Evolutionary conservation across 805 yeast genomes (phyloP).

Genomic region (Kodamaea hsintzibuensis): DNA sequence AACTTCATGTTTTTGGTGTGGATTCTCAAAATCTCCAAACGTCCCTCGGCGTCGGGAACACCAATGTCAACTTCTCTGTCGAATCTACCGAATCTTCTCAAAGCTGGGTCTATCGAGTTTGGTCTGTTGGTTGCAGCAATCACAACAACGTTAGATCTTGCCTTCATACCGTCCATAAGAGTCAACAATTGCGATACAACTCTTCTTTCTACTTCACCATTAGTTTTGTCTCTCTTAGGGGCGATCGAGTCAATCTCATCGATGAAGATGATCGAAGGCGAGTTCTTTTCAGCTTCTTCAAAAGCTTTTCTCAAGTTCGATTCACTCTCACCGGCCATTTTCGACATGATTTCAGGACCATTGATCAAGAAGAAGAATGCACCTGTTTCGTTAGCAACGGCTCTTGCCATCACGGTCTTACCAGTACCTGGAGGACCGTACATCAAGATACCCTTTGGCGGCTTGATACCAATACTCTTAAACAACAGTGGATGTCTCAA

Average conservation of each 20-base stretch:
- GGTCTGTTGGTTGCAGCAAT: slow-evolving; percentile 97
- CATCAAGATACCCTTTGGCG: slow-evolving; percentile 97
- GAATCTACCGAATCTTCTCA: slow-evolving; percentile 83
- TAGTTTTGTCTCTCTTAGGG: slow-evolving; percentile 99
- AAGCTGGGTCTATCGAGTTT: slow-evolving; percentile 81
- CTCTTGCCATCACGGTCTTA: slow-evolving; percentile 98
- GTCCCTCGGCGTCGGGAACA: slow-evolving; percentile 97
- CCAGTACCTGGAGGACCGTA: slow-evolving; percentile 99
- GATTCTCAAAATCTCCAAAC: slow-evolving; percentile 93
- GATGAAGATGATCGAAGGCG: slow-evolving; percentile 95
- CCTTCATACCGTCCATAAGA: slow-evolving; percentile 99
- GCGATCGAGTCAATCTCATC: slow-evolving; percentile 99
- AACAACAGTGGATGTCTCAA: slow-evolving; percentile 97
- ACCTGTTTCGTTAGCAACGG: slow-evolving; percentile 99
- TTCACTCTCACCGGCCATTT: slow-evolving; percentile 99
- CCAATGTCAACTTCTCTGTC: slow-evolving; percentile 88
- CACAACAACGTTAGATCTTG: slow-evolving; percentile 96
- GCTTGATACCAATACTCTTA: slow-evolving; percentile 97
- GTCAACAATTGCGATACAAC: slow-evolving; percentile 97
- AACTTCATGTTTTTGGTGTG: slow-evolving; percentile 99
- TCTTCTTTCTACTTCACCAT: slow-evolving; percentile 99
- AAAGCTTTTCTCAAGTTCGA: slow-evolving; percentile 96
- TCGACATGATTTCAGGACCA: slow-evolving; percentile 99
- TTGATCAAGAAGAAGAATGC: slow-evolving; percentile 97
- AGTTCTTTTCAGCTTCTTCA: slow-evolving; percentile 98